Conservation (phyloP, 2,329 filamentous ascomycete species). For the Pyricularia grisea region DNA sequence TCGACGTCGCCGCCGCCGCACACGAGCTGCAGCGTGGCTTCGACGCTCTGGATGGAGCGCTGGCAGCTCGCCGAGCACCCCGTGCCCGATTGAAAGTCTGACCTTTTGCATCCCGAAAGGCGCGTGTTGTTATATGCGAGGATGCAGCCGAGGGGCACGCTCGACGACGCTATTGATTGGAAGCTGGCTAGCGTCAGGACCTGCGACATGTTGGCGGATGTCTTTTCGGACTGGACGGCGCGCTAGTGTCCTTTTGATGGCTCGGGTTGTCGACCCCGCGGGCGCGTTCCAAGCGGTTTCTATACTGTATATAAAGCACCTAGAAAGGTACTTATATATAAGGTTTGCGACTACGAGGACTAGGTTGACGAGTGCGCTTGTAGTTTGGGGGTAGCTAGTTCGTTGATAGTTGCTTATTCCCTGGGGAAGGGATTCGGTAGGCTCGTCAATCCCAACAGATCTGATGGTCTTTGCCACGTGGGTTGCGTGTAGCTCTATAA, state of each 20-base stretch:
- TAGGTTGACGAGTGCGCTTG: not conserved
- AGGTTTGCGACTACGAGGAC: not conserved
- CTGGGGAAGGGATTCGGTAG: not conserved
- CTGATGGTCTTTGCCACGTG: not conserved
- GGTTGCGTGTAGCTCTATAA: not conserved
- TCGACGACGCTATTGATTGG: conserved; percentile 26
- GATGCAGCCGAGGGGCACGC: conserved; percentile 26
- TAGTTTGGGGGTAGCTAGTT: not conserved
- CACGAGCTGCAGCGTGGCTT: conserved; percentile 59
- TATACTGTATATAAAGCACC: not conserved
- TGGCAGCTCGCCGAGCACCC: conserved; percentile 29
- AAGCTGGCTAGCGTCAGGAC: conserved; percentile 27
- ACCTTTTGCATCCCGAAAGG: conserved; percentile 24
- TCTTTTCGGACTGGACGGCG: not conserved
- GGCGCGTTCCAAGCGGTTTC: not conserved
- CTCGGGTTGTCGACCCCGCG: not conserved
- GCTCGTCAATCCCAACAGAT: not conserved
- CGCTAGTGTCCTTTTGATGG: not conserved
- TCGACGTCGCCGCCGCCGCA: conserved; percentile 70
- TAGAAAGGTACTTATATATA: not conserved
- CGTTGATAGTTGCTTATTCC: not conserved
- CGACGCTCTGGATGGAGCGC: conserved; percentile 61
- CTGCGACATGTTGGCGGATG: conserved; percentile 11
- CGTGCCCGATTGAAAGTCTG: conserved; percentile 24
- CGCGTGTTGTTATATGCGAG: conserved; percentile 30